These are phyloP conservation scores for Yamadazyma oceani DNA, from an alignment of 1,139 yeast genomes.

Conservation along the genomic window DNA sequence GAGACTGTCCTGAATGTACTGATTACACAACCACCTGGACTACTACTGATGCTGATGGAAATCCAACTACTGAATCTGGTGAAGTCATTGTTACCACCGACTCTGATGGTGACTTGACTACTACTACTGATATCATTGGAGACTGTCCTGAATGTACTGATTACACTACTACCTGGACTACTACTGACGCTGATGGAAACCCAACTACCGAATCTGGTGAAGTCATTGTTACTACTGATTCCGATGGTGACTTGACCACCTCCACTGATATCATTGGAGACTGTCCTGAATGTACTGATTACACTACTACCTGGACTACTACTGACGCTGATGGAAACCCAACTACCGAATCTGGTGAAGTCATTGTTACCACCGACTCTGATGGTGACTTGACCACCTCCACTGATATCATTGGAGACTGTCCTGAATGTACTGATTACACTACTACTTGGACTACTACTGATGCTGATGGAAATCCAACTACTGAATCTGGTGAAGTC, in stretches of 20 bases:
- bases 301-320: constrained; percentile 19
- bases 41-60: constrained; percentile 17
- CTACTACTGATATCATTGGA: constrained; percentile 6
- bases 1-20: constrained; percentile 15
- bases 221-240: constrained; percentile 14
- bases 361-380: constrained; percentile 9
- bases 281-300: constrained; percentile 16
- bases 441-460: constrained; percentile 1
- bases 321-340: constrained; percentile 19
- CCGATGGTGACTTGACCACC: constrained; percentile 10
- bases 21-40: constrained; percentile 18
- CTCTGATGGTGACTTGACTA: constrained; percentile 14
- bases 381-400: constrained; percentile 8
- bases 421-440: constrained; percentile 2
- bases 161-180: constrained; percentile 10
- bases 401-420: constrained; percentile 4
- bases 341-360: constrained; percentile 16
- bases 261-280: constrained; percentile 11
- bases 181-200: constrained; percentile 9
- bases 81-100: constrained; percentile 15
- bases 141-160: constrained; percentile 13
- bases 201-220: constrained; percentile 12
- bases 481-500: constrained; percentile 4
- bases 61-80: constrained; percentile 13
- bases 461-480: constrained; percentile 2